Base-by-base conservation (phyloP, 495 filamentous ascomycete species). In the Neurospora africana region DNA sequence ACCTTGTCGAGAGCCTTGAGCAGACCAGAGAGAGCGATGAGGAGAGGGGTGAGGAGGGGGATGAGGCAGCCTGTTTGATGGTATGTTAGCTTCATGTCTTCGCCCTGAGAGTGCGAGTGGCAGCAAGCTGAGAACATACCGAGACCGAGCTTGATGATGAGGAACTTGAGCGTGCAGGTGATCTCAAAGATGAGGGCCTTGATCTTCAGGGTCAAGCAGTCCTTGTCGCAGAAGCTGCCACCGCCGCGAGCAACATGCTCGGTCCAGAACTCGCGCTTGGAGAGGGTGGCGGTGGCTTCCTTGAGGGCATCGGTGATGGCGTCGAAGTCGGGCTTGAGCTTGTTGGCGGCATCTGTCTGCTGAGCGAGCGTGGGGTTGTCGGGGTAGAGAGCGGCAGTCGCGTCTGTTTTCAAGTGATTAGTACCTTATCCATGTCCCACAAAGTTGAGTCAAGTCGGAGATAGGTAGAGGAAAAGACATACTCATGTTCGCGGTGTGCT, bases 401-500 rank as follows among this genome's bases (percentile, higher is more conserved):
- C 67, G 72, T 80, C 78, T 80, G 19, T 39, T 15, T 36, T n/a
- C 13, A 69, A 27, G 17, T 40, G 39, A 33, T 68, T 23, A 74
- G 1, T 9, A 36, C 0, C n/a, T n/a, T n/a, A n/a, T n/a, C n/a
- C n/a, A 2, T 39, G 35, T 72, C 13, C 27, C 1, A 44, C 19
- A 44, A 35, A 67, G 69, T 13, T 13, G 35, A 19, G 5, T 19
- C 15, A 19, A 40, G 39, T 40, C 39, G 39, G 4, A n/a, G 36
- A 37, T 67, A 33, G 30, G 17, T 27, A 17, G 39, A 41, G 43
- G 47, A 67, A 5, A 11, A 39, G 23, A 72, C 80, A 68, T 77
- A 80, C 81, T 82, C 75, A 82, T 82, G 73, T 76, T 75, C 27
- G 74, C 77, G 21, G 81, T 82, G 69, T 82, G 78, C 68, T 73